These are phyloP conservation scores for Microsporum audouinii DNA, from an alignment of 2,329 filamentous ascomycete genomes.

Conservation along the genomic window DNA sequence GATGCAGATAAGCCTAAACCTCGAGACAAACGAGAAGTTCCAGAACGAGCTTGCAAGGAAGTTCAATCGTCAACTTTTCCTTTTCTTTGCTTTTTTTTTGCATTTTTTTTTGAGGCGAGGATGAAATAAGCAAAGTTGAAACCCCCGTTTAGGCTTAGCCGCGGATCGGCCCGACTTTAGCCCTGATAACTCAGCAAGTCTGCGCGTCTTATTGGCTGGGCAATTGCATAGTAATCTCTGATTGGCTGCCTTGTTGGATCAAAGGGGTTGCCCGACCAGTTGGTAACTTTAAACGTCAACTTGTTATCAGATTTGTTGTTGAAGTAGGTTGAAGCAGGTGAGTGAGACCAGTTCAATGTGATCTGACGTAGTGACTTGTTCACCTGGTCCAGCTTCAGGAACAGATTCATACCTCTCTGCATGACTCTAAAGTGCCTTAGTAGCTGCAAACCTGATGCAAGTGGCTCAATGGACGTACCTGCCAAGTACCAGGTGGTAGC, in stretches of 20 bases:
- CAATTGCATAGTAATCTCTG: background rate
- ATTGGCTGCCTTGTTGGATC: background rate
- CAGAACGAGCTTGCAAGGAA: background rate
- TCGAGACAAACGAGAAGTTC: background rate
- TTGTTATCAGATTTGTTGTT: background rate
- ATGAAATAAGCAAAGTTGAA: background rate
- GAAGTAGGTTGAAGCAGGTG: background rate
- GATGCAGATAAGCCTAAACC: background rate
- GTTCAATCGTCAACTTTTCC: background rate
- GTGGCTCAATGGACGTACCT: background rate
- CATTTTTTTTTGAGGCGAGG: background rate
- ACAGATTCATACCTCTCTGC: background rate
- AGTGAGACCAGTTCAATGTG: background rate
- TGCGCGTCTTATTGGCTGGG: background rate
- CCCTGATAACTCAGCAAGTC: background rate
- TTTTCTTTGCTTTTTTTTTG: background rate
- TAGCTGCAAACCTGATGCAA: background rate
- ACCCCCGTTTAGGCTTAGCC: background rate
- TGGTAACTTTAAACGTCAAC: conserved; percentile 2
- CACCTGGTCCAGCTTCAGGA: background rate
- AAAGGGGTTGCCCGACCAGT: background rate
- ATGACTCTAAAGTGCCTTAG: background rate
- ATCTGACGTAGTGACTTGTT: background rate
- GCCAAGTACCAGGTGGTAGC: background rate
- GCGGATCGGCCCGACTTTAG: conserved; percentile 2